phyloP scores from a whole-genome alignment of 805 yeast species.

The Saturnispora sekii region DNA sequence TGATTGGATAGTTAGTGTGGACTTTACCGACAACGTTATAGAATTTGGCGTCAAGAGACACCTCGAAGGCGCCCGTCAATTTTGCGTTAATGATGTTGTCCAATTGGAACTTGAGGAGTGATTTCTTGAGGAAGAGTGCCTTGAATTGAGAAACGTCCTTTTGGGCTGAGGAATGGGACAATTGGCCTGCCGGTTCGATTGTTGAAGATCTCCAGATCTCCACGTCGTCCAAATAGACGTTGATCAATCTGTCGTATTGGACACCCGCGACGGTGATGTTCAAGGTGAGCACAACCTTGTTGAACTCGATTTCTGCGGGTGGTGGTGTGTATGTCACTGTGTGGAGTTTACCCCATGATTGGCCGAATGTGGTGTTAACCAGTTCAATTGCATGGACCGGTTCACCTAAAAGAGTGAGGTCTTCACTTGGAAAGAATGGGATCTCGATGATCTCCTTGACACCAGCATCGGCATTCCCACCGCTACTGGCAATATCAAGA shows the following conservation, averaged over 20 bases:
- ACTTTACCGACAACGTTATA: slow-evolving; percentile 1
- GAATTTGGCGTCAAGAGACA: slow-evolving; percentile 34
- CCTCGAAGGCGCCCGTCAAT: slow-evolving; percentile 52
- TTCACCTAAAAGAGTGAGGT: slow-evolving; percentile 17
- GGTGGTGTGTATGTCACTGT: slow-evolving; percentile 35
- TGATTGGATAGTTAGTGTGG: background rate
- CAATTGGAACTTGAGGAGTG: slow-evolving; percentile 45
- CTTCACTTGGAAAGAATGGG: slow-evolving; percentile 19
- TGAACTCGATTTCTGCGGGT: slow-evolving; percentile 32
- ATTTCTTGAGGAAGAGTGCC: slow-evolving; percentile 36
- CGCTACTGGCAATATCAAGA: too few species aligned
- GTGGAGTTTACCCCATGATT: slow-evolving; percentile 53
- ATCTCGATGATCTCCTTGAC: slow-evolving; percentile 27
- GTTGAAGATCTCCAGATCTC: slow-evolving; percentile 83
- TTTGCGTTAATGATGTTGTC: slow-evolving; percentile 50
- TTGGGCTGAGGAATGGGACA: slow-evolving; percentile 37
- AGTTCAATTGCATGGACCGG: slow-evolving; percentile 34
- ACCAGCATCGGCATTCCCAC: background rate
- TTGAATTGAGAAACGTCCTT: slow-evolving; percentile 59
- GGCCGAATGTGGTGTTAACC: slow-evolving; percentile 41
- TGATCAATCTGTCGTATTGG: slow-evolving; percentile 58
- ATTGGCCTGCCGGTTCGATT: slow-evolving; percentile 57
- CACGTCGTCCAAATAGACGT: slow-evolving; percentile 49
- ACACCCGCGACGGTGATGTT: slow-evolving; percentile 46
- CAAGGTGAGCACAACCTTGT: slow-evolving; percentile 44